Evolutionary conservation across 2,329 filamentous ascomycete species (phyloP), one percentile per base, ranked within the genome.

Genomic region (Sclerotinia sclerotiorum): DNA sequence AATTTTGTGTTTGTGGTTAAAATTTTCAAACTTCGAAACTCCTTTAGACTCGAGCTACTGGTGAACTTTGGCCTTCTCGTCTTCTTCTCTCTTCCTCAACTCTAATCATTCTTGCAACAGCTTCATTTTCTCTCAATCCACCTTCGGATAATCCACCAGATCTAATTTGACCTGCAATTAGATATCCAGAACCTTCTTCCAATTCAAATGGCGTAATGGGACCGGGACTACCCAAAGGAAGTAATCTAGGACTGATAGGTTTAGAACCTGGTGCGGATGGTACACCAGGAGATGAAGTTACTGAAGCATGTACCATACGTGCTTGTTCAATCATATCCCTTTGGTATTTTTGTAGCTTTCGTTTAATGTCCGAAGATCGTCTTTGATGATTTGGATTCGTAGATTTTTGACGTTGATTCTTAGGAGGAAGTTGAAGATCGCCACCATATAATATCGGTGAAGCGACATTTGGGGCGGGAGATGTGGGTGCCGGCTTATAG

Each of bases 121-220:
- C 66, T 49, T 68, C 66, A 39, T 56, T 61, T n/a, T 58, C 70
- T 5, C 56, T 67, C 52, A 67, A 29, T 35, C 60, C 66, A n/a
- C 65, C 32, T 19, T 55, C 61, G 19, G 61, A 56, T 15, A 44
- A 48, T 39, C 56, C 54, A 24, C 62, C 49, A n/a, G 65, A 46
- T 57, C 67, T 54, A 48, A 49, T 61, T 42, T 68, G 46, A 48
- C 73, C 72, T 19, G 73, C 75, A 51, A 72, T 67, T 24, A 77
- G 67, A 68, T 77, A 76, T 3, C 74, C 73, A 27, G 70, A 71
- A 55, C 69, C 68, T 52, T 75, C 82, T 51, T 82, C 82, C 8
- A 89, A 76, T 24, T 86, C 84, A 81, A 88, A 87, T 1, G 87
- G 86, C 1, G 87, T 88, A 19, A 88, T 85, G 0, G 86, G 85